Base-by-base conservation (phyloP, 176 grass and related monocot species). In the Avena atlantica region DNA sequence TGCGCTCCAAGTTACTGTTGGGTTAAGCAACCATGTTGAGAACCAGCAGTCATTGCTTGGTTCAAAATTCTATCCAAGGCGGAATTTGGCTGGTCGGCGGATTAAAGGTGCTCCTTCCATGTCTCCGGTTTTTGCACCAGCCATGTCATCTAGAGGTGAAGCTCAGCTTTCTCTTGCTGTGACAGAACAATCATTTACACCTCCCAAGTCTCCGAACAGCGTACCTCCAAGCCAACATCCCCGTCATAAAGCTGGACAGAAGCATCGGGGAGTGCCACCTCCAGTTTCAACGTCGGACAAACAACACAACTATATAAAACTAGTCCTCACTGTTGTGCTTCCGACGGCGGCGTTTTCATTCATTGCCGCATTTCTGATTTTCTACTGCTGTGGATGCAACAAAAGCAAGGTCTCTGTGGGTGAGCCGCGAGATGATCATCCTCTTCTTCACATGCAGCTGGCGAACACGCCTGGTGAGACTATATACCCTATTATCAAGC, bases 341-440 rank as follows among this genome's bases (percentile, higher is more conserved):
- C 86, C 76, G 0, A 88, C 81, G 0, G 81, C 81, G 0, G 77
- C 61, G 1, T 58, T 81, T 61, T 88, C 89, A 0, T 88, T 91
- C 29, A 25, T 81, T 70, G 40, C 9, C 55, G 89, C 81, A 47
- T 88, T 88, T 77, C 36, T 88, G 79, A 76, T 84, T 85, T 91
- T 88, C 70, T 85, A 77, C 86, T 91, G 76, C 50, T 91, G 86
- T 62, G 86, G 89, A 62, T 91, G 81, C 81, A 85, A 91, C 61
- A 91, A 91, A 69, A 88, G 78, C 70, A 91, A 91, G 86, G 89
- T 88, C 51, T 88, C 81, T 12, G 89, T 88, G 2, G 5, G 81
- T 20, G 86, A 91, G 76, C 81, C 80, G 27, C 70, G 85, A 76
- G 89, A 87, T 88, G 89, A 88, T 7, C 81, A 81, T 76, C 89